A percentile compares a stretch with the other conserved stretches of the same genome.
phyloP scores from a whole-genome alignment of 192 early-diverging fungal species.

The Dissophora ornata region DNA sequence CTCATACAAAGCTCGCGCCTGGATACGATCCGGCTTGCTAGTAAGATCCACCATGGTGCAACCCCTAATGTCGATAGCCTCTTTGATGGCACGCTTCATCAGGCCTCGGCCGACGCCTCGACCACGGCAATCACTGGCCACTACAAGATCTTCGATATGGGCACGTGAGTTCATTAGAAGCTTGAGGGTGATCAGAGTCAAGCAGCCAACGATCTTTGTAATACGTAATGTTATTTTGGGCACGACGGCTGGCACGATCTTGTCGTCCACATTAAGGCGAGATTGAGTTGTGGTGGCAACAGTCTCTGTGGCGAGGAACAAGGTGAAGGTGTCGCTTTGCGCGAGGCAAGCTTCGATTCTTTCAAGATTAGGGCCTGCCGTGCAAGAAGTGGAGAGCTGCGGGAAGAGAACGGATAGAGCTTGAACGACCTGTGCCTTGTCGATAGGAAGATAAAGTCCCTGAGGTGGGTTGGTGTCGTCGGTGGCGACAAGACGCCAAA shows the following conservation, averaged over 20 bases:
- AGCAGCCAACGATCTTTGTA: constrained; percentile 47
- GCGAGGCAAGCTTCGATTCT: constrained; percentile 24
- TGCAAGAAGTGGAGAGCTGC: constrained; percentile 21
- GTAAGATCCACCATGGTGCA: constrained; percentile 59
- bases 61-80: constrained; percentile 29
- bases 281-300: neutral
- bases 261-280: neutral
- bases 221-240: constrained; percentile 13
- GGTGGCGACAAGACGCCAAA: constrained; percentile 22
- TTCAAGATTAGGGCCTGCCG: constrained; percentile 12
- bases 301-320: constrained; percentile 34
- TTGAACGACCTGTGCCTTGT: neutral
- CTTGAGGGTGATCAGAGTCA: constrained; percentile 45
- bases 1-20: constrained; percentile 59
- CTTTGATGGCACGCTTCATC: constrained; percentile 35
- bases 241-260: neutral
- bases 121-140: constrained; percentile 38
- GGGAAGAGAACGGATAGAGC: constrained; percentile 31
- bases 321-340: constrained; percentile 19
- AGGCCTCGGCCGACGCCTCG: constrained; percentile 52
- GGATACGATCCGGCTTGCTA: constrained; percentile 57
- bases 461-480: neutral
- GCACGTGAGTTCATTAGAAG: constrained; percentile 57
- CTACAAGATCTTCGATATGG: constrained; percentile 64
- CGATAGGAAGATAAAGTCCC: constrained; percentile 10